Evolutionary conservation across 2,329 filamentous ascomycete species (phyloP).

Genomic region (Penicillium sp.): DNA sequence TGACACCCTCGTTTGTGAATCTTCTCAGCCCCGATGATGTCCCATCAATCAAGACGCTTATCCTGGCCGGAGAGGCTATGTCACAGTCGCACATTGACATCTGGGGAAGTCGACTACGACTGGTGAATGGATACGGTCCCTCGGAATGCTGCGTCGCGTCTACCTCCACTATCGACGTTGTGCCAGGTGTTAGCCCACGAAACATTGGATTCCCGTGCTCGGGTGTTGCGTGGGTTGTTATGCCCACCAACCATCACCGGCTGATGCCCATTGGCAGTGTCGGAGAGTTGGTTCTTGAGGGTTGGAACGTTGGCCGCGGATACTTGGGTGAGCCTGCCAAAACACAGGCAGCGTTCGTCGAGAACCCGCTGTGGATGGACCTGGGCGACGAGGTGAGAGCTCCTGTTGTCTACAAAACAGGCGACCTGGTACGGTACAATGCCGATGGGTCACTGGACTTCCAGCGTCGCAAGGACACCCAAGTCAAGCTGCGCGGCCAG

Average conservation of each 20-base stretch:
- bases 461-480: constrained; percentile 33
- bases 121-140: constrained; percentile 3
- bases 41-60: constrained; percentile 3
- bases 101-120: constrained; percentile 4
- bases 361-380: constrained; percentile 26
- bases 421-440: constrained; percentile 33
- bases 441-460: constrained; percentile 27
- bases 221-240: constrained; percentile 33
- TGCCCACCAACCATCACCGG: constrained; percentile 24
- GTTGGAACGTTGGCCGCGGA: constrained; percentile 42
- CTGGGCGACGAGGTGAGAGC: neutral
- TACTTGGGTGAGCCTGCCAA: constrained; percentile 35
- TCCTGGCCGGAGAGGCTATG: constrained; percentile 14
- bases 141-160: constrained; percentile 1
- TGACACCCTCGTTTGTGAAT: neutral
- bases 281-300: constrained; percentile 47
- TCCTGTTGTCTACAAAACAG: constrained; percentile 32
- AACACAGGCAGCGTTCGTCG: constrained; percentile 24
- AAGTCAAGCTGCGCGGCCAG: constrained; percentile 35
- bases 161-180: neutral
- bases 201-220: constrained; percentile 25
- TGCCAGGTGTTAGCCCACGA: neutral
- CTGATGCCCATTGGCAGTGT: constrained; percentile 40
- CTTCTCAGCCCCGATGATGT: constrained; percentile 3
- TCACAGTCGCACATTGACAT: constrained; percentile 10